Conservation (phyloP, 805 yeast genomes). For the Saccharomycopsis sp. region DNA sequence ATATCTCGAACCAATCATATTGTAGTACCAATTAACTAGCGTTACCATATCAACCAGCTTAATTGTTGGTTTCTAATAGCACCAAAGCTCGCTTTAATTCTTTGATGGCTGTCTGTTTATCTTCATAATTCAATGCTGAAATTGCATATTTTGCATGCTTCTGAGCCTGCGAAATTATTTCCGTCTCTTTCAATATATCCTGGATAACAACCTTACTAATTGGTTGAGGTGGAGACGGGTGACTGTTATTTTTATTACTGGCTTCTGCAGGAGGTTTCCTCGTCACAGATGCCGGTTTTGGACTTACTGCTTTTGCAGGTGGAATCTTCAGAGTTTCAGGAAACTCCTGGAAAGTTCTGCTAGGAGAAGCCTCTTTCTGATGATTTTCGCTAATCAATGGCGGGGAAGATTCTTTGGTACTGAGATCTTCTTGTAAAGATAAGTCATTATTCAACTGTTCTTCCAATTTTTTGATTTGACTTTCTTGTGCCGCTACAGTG, state of each 20-base stretch:
- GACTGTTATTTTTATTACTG: neutral
- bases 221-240: neutral
- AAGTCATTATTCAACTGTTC: neutral
- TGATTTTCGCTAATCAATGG: neutral
- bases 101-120: constrained; percentile 56
- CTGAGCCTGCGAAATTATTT: constrained; percentile 52
- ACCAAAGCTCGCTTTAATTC: constrained; percentile 35
- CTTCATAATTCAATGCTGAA: constrained; percentile 75
- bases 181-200: constrained; percentile 49
- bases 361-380: neutral
- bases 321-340: neutral
- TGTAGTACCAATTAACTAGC: too few relatives aligned
- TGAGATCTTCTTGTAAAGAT: neutral
- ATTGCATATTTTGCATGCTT: constrained; percentile 70
- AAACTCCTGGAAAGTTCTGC: neutral
- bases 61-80: constrained; percentile 4
- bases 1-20: too few relatives aligned
- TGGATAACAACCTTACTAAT: constrained; percentile 8
- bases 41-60: neutral
- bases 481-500: constrained; percentile 8
- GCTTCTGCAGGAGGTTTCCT: neutral
- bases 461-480: neutral
- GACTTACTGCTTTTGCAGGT: neutral
- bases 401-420: neutral
- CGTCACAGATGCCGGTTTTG: neutral